phyloP scores from a whole-genome alignment of 2,329 filamentous ascomycete genomes.

The Hypoxylon sp. region DNA sequence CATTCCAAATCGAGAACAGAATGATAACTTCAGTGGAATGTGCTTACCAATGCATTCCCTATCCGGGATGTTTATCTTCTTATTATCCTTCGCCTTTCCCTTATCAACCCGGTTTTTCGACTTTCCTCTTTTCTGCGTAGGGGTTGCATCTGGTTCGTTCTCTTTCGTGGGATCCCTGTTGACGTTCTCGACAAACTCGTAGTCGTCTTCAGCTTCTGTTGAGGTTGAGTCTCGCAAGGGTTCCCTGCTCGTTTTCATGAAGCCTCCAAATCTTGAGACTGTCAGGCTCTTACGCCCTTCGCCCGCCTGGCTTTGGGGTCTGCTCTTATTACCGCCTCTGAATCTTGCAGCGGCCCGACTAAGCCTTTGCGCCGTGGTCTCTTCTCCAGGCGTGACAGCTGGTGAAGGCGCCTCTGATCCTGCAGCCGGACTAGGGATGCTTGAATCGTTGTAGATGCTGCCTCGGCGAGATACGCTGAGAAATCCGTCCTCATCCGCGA shows the following conservation, averaged over 20 bases:
- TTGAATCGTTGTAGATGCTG: conserved; percentile 65
- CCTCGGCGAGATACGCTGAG: conserved; percentile 58
- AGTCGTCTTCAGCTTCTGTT: conserved; percentile 45
- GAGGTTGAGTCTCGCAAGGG: conserved; percentile 54
- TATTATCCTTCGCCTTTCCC: conserved; percentile 44
- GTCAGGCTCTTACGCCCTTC: conserved; percentile 70
- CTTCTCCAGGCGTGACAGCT: conserved; percentile 64
- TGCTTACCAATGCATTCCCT: conserved; percentile 48
- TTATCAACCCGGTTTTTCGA: conserved; percentile 44
- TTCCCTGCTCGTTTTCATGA: conserved; percentile 67
- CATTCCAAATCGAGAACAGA: neutral
- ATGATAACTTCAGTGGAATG: neutral
- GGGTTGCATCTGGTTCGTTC: conserved; percentile 36
- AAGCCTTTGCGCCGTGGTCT: conserved; percentile 66
- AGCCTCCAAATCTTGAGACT: conserved; percentile 67
- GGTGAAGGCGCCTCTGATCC: conserved; percentile 57
- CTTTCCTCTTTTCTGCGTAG: conserved; percentile 44
- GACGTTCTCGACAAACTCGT: conserved; percentile 45
- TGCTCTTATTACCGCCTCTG: conserved; percentile 62
- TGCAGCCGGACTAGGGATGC: conserved; percentile 55
- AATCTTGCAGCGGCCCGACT: conserved; percentile 71
- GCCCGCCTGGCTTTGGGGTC: conserved; percentile 69
- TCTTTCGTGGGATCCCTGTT: conserved; percentile 44
- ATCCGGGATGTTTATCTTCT: conserved; percentile 41
- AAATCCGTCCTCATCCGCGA: conserved; percentile 60